These are phyloP conservation scores for Actinidia polygama DNA, from an alignment of 179 eudicot genomes.

Conservation along the genomic window DNA sequence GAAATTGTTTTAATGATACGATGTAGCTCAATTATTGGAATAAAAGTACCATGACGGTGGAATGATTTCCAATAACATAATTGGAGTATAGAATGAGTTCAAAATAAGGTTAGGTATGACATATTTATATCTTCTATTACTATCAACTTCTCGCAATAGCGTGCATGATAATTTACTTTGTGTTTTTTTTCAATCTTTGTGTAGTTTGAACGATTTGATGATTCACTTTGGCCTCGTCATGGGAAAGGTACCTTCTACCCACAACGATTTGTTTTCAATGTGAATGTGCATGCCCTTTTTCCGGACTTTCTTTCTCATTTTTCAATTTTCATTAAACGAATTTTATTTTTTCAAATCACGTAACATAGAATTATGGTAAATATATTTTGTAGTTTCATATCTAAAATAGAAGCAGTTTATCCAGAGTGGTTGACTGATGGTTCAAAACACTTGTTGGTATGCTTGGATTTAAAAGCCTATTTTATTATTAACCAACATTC, in stretches of 20 bases:
- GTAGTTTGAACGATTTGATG: conserved; percentile 93
- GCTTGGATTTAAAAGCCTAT: conserved; percentile 18
- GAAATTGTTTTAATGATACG: neutral
- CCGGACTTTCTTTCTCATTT: neutral
- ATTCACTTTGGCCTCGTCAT: conserved; percentile 97
- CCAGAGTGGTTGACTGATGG: conserved; percentile 94
- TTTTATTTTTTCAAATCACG: neutral
- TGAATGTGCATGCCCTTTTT: conserved; percentile 2
- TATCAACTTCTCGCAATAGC: neutral
- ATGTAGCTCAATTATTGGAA: neutral
- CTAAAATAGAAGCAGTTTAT: conserved; percentile 92
- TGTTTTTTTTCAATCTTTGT: conserved; percentile 3
- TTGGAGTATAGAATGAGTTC: neutral
- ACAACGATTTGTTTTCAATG: neutral
- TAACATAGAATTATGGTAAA: neutral
- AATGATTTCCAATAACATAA: neutral
- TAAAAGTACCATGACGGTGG: neutral
- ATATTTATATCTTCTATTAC: neutral
- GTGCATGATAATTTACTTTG: neutral
- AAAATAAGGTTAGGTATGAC: too few relatives aligned
- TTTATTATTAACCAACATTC: conserved; percentile 7
- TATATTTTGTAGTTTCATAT: conserved; percentile 70
- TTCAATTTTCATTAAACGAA: neutral
- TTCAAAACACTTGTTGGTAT: conserved; percentile 74
- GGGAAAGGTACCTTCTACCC: conserved; percentile 79